phyloP scores from a whole-genome alignment of 129 eudicot genomes.

The Smallanthus sonchifolius region DNA sequence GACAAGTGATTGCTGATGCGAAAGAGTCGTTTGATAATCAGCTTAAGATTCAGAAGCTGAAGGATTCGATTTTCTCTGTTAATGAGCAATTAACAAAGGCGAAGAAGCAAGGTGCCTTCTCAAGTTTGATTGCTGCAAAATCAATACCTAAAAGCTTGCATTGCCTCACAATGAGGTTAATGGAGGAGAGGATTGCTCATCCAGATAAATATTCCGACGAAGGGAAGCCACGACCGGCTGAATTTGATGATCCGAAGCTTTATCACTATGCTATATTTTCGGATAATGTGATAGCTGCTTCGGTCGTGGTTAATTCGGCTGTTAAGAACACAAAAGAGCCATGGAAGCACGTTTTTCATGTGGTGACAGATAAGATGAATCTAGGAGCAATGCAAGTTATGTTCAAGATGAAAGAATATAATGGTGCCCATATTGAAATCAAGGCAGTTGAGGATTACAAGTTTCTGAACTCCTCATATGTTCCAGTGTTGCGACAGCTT shows the following conservation, averaged over 20 bases:
- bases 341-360: constrained; percentile 82
- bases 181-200: constrained; percentile 88
- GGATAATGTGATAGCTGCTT: constrained; percentile 88
- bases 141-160: constrained; percentile 90
- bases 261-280: constrained; percentile 92
- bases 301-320: constrained; percentile 93
- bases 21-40: constrained; percentile 92
- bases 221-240: constrained; percentile 64
- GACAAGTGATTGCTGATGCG: constrained; percentile 85
- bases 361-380: constrained; percentile 95
- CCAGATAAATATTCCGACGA: constrained; percentile 85
- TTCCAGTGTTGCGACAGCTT: constrained; percentile 75
- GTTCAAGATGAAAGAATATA: constrained; percentile 87
- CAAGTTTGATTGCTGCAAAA: constrained; percentile 92
- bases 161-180: constrained; percentile 81
- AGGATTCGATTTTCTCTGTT: constrained; percentile 73
- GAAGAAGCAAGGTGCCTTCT: constrained; percentile 90
- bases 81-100: constrained; percentile 89
- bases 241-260: constrained; percentile 79
- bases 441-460: constrained; percentile 94
- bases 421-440: constrained; percentile 86
- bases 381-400: constrained; percentile 97
- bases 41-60: constrained; percentile 90
- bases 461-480: constrained; percentile 81
- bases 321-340: constrained; percentile 87